phyloP scores from a whole-genome alignment of 2,329 filamentous ascomycete genomes.

The Aspergillus intermedius region DNA sequence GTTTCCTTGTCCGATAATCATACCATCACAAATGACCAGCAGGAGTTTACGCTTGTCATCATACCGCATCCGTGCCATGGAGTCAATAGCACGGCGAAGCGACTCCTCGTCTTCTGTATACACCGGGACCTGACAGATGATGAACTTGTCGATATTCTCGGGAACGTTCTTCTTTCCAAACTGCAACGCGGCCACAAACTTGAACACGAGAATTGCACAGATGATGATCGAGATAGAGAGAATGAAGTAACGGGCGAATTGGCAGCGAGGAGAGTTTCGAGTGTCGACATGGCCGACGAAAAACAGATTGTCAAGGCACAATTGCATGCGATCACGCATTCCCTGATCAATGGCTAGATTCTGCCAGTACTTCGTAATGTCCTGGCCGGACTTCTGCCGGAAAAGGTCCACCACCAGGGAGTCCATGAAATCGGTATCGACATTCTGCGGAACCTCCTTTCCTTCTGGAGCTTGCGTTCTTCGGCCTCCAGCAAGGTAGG shows the following conservation, averaged over 20 bases:
- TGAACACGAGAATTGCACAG: constrained; percentile 79
- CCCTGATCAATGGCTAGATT: constrained; percentile 54
- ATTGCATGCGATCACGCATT: constrained; percentile 62
- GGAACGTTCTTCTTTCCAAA: constrained; percentile 87
- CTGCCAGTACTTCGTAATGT: constrained; percentile 80
- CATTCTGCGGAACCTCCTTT: constrained; percentile 40
- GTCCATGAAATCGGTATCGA: constrained; percentile 75
- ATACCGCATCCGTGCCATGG: constrained; percentile 88
- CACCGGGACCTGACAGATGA: constrained; percentile 94
- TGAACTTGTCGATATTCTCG: constrained; percentile 95
- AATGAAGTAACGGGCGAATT: constrained; percentile 84
- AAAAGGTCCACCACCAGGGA: constrained; percentile 68
- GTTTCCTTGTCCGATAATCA: constrained; percentile 99
- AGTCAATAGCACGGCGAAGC: constrained; percentile 92
- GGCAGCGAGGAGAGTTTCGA: constrained; percentile 73
- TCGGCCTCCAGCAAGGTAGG: constrained; percentile 72
- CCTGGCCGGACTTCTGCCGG: constrained; percentile 64
- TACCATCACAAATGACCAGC: constrained; percentile 89
- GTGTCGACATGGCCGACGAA: constrained; percentile 90
- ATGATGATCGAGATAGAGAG: constrained; percentile 77
- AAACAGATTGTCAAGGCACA: constrained; percentile 89
- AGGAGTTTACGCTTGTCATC: constrained; percentile 97
- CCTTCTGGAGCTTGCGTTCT: constrained; percentile 53
- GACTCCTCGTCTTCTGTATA: constrained; percentile 99
- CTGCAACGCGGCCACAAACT: constrained; percentile 92